A percentile compares a stretch with the other conserved stretches of the same genome.
phyloP scores from a whole-genome alignment of 2,329 filamentous ascomycete species.

The Apiospora phragmitis region DNA sequence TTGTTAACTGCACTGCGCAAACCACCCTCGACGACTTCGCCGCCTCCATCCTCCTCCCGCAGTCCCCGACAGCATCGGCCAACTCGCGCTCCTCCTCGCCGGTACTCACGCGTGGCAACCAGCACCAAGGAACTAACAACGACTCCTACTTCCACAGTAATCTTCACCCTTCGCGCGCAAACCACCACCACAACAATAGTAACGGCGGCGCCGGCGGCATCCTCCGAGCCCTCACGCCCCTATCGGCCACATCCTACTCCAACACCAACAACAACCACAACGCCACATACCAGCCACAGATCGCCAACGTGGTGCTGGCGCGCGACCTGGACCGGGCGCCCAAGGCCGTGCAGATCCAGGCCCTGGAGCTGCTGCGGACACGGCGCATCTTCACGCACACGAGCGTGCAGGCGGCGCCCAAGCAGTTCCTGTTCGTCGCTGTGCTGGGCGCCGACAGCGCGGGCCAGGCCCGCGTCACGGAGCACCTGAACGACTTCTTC shows the following conservation, averaged over 20 bases:
- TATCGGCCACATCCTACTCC: not conserved
- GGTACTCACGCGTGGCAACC: constrained; percentile 20
- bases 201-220: constrained; percentile 1
- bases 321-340: constrained; percentile 75
- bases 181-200: constrained; percentile 14
- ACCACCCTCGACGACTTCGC: constrained; percentile 84
- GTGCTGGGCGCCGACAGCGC: constrained; percentile 56
- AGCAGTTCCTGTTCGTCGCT: constrained; percentile 77
- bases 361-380: constrained; percentile 73
- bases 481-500: constrained; percentile 76
- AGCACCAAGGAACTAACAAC: not conserved
- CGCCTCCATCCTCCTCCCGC: constrained; percentile 55
- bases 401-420: constrained; percentile 72
- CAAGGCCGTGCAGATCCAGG: constrained; percentile 81
- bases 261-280: constrained; percentile 7
- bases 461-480: constrained; percentile 50
- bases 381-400: constrained; percentile 76
- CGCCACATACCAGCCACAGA: constrained; percentile 31
- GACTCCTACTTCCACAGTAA: constrained; percentile 20
- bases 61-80: constrained; percentile 24
- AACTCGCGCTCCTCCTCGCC: constrained; percentile 25
- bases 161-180: not conserved
- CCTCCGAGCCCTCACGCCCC: not conserved
- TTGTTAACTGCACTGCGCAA: constrained; percentile 70
- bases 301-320: constrained; percentile 82